Evolutionary conservation across 305 asterid species (phyloP).

Genomic region (Stenogyne calaminthoides): DNA sequence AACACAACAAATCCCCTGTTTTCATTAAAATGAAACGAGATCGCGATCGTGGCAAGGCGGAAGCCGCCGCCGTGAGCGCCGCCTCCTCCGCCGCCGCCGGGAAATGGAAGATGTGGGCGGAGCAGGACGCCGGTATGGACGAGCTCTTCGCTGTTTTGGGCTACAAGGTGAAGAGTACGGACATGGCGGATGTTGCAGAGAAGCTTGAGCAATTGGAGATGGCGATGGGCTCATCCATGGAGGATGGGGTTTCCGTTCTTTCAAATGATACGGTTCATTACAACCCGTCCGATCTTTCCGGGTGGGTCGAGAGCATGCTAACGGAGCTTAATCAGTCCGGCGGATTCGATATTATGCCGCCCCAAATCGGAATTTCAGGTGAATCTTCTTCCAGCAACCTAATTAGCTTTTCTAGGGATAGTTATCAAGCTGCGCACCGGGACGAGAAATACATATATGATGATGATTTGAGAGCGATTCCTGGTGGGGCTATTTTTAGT

Average conservation of each 20-base stretch:
- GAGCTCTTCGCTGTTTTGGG: conserved; percentile 76
- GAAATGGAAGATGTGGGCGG: conserved; percentile 56
- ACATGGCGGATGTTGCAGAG: conserved; percentile 80
- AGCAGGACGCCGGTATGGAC: conserved; percentile 74
- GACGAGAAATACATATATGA: conserved; percentile 38
- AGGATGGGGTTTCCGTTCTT: conserved; percentile 58
- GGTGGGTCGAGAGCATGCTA: conserved; percentile 75
- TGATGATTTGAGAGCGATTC: conserved; percentile 75
- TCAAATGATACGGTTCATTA: conserved; percentile 59
- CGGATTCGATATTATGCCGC: conserved; percentile 24
- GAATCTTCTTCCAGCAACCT: conserved; percentile 29
- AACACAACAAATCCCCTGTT: neutral
- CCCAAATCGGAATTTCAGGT: conserved; percentile 29
- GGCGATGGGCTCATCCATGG: conserved; percentile 65
- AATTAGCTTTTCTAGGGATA: conserved; percentile 26
- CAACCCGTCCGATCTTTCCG: conserved; percentile 77
- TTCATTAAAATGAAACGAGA: conserved; percentile 56
- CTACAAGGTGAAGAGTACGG: conserved; percentile 70
- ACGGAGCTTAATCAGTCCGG: conserved; percentile 43
- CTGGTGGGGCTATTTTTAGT: conserved; percentile 63
- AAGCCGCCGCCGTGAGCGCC: neutral
- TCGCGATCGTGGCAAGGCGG: conserved; percentile 57
- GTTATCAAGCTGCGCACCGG: neutral
- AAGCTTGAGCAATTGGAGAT: conserved; percentile 74
- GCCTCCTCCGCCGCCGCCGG: conserved; percentile 17